Evolutionary conservation across 2,329 filamentous ascomycete genomes (phyloP).

Genomic region (Tolypocladium paradoxum): DNA sequence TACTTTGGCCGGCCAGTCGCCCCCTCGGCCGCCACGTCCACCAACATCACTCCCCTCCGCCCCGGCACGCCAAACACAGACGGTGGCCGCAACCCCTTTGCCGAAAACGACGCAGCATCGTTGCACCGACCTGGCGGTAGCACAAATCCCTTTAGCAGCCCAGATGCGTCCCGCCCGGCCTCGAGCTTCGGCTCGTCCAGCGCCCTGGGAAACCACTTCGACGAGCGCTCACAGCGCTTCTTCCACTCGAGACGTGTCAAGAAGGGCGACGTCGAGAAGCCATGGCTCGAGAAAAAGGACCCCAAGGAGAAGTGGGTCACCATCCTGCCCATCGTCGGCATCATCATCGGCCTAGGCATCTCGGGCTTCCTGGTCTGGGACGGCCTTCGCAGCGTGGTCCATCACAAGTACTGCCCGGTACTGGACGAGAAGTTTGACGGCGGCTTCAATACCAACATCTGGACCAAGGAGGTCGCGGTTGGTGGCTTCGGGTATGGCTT

Average conservation of each 20-base stretch:
- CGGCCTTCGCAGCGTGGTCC: constrained; percentile 58
- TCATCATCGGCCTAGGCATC: constrained; percentile 56
- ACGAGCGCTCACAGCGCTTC: constrained; percentile 39
- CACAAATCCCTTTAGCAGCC: constrained; percentile 36
- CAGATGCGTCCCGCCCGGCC: constrained; percentile 30
- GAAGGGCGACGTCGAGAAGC: constrained; percentile 64
- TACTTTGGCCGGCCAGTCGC: constrained; percentile 15
- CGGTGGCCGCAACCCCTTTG: constrained; percentile 26
- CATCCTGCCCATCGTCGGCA: constrained; percentile 64
- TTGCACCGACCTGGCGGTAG: constrained; percentile 16
- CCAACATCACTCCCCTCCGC: constrained; percentile 26
- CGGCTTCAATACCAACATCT: constrained; percentile 49
- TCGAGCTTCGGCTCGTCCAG: constrained; percentile 38
- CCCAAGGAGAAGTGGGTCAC: constrained; percentile 80
- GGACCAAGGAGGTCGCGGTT: constrained; percentile 65
- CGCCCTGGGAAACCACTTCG: constrained; percentile 22
- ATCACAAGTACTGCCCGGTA: constrained; percentile 62
- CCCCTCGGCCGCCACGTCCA: constrained; percentile 26
- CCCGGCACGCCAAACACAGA: constrained; percentile 32
- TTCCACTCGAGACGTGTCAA: constrained; percentile 65
- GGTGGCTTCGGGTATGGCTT: constrained; percentile 61
- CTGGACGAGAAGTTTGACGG: constrained; percentile 54
- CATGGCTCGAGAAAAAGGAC: constrained; percentile 64
- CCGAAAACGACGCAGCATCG: constrained; percentile 27
- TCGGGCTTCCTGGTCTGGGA: constrained; percentile 67